Evolutionary conservation across 257 asterid species (phyloP).

Genomic region (Salvia rosmarinus): DNA sequence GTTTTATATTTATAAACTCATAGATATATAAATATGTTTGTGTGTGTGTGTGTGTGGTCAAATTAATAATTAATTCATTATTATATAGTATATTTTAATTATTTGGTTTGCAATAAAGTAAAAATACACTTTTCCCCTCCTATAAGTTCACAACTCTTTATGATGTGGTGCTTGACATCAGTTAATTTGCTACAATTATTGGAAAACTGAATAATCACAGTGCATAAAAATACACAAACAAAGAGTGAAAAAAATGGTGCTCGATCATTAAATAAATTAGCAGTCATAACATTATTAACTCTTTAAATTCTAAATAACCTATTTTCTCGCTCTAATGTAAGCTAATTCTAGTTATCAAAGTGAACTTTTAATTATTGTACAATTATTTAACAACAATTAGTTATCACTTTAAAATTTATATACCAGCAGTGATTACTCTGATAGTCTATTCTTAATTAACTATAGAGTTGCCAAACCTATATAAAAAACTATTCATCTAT

Average conservation of each 20-base stretch:
- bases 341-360: conserved; percentile 20
- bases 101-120: conserved; percentile 24
- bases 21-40: no score
- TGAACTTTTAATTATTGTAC: conserved; percentile 36
- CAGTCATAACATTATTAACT: conserved; percentile 24
- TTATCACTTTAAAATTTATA: conserved; percentile 17
- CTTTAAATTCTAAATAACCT: conserved; percentile 21
- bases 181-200: conserved; percentile 22
- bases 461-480: conserved; percentile 42
- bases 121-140: conserved; percentile 21
- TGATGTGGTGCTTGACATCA: conserved; percentile 20
- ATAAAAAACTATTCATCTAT: not conserved
- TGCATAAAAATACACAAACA: not conserved
- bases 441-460: not conserved
- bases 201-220: not conserved
- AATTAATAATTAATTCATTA: no score
- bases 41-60: no score
- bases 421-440: conserved; percentile 19
- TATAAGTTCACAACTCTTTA: not conserved
- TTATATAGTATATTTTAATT: not conserved
- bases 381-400: conserved; percentile 29
- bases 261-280: not conserved
- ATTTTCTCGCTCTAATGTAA: conserved; percentile 19
- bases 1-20: no score
- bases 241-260: not conserved